A percentile compares a stretch with the other conserved stretches of the same genome.
Evolutionary conservation across 2,329 filamentous ascomycete genomes (phyloP).

Genomic region (Calonectria crousiana): DNA sequence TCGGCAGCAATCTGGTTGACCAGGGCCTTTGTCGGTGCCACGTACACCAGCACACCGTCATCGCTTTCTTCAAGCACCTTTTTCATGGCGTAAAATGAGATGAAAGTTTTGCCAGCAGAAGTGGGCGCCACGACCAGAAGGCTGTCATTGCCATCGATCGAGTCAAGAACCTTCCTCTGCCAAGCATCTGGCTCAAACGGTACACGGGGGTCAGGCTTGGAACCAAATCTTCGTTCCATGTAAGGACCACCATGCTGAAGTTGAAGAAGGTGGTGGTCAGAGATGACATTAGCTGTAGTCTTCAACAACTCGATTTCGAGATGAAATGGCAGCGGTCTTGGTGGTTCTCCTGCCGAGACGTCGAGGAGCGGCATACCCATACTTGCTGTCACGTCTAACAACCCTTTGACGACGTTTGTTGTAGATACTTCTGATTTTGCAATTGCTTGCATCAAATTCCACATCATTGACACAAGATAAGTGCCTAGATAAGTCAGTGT

Average conservation of each 20-base stretch:
- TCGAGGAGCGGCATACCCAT: constrained; percentile 23
- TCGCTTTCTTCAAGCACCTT: constrained; percentile 77
- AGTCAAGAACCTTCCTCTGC: constrained; percentile 80
- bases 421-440: constrained; percentile 26
- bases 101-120: constrained; percentile 85
- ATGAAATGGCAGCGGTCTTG: constrained; percentile 25
- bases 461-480: constrained; percentile 42
- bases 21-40: constrained; percentile 84
- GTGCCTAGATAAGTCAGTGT: constrained; percentile 25
- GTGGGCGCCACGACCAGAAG: constrained; percentile 83
- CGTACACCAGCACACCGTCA: constrained; percentile 80
- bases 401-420: constrained; percentile 21
- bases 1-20: constrained; percentile 89
- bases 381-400: constrained; percentile 23
- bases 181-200: constrained; percentile 80
- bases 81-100: constrained; percentile 87
- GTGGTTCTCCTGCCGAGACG: constrained; percentile 1
- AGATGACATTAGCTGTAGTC: neutral
- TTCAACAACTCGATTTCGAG: neutral
- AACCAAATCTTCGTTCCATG: constrained; percentile 80
- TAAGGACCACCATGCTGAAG: constrained; percentile 78
- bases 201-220: constrained; percentile 75
- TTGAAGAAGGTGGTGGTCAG: constrained; percentile 64
- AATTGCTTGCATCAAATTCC: constrained; percentile 37
- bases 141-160: constrained; percentile 77